Evolutionary conservation across 345 rosid species (phyloP).

Genomic region (Passiflora organensis): DNA sequence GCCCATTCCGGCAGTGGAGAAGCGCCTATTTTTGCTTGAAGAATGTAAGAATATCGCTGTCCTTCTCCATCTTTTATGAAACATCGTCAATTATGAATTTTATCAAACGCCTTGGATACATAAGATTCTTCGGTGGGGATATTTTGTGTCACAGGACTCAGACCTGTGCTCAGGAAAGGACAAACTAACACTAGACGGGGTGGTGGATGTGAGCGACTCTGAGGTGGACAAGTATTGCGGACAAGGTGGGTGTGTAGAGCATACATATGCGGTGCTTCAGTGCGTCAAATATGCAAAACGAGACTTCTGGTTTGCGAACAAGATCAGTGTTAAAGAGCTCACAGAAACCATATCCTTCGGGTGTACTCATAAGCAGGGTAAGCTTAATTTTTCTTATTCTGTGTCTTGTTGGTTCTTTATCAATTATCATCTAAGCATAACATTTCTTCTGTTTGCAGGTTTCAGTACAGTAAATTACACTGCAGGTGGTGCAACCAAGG

Average conservation of each 20-base stretch:
- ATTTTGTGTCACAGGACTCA: not conserved
- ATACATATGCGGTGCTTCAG: constrained; percentile 12
- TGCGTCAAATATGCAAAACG: constrained; percentile 25
- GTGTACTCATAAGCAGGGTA: constrained; percentile 11
- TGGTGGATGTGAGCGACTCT: constrained; percentile 8
- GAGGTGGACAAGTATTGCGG: constrained; percentile 21
- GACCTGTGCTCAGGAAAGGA: constrained; percentile 12
- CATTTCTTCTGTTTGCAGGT: not conserved
- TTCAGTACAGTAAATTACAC: not conserved
- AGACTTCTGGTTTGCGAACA: constrained; percentile 35
- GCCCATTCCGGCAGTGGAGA: constrained; percentile 37
- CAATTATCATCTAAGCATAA: not conserved
- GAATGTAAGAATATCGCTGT: constrained; percentile 6
- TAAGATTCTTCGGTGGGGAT: not conserved
- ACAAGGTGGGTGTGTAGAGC: constrained; percentile 13
- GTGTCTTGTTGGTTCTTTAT: not conserved
- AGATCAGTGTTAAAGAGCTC: constrained; percentile 13
- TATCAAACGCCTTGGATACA: not conserved
- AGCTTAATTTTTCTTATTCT: not conserved
- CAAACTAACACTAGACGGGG: constrained; percentile 21
- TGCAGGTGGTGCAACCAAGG: not conserved
- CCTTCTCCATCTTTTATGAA: not conserved
- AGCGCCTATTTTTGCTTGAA: constrained; percentile 31
- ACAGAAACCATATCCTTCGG: constrained; percentile 8
- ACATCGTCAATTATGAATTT: not conserved